Conservation (phyloP, 163 green algal genomes). For the Chlamydomonas reinhardtii region DNA sequence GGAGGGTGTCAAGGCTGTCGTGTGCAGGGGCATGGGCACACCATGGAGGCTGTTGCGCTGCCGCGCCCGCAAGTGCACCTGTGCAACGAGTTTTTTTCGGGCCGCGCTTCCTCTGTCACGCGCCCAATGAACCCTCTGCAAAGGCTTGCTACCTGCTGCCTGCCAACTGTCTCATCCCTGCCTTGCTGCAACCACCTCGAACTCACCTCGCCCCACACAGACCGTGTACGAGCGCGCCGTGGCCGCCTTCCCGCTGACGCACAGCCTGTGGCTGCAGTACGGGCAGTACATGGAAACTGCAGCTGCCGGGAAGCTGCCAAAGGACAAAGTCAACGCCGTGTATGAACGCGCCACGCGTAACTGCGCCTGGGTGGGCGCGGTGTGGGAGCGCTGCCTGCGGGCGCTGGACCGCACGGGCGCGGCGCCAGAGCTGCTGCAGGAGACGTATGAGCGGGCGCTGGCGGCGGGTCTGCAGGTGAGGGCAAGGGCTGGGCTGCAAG, state of each 20-base stretch:
- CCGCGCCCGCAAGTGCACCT: no score
- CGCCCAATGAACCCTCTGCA: no score
- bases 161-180: no score
- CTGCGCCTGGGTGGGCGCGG: slow-evolving; percentile 87
- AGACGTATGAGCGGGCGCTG: slow-evolving; percentile 66
- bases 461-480: slow-evolving; percentile 75
- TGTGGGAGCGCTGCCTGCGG: slow-evolving; percentile 82
- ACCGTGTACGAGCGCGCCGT: slow-evolving; percentile 88
- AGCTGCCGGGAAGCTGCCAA: slow-evolving; percentile 52
- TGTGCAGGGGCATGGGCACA: no score
- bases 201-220: slow-evolving; percentile 42
- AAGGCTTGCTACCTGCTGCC: no score
- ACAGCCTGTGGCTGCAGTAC: slow-evolving; percentile 89
- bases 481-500: not conserved
- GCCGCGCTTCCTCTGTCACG: no score
- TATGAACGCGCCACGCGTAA: slow-evolving; percentile 86
- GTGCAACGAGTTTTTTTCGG: no score
- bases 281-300: slow-evolving; percentile 74
- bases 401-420: slow-evolving; percentile 64
- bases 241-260: slow-evolving; percentile 85
- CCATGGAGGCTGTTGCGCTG: no score
- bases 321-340: slow-evolving; percentile 52
- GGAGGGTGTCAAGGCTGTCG: no score
- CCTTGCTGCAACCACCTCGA: no score
- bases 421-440: slow-evolving; percentile 52